Evolutionary conservation across 768 basidiomycete genomes (phyloP), one percentile per base, ranked within the genome.

Genomic region (Boletus edulis): DNA sequence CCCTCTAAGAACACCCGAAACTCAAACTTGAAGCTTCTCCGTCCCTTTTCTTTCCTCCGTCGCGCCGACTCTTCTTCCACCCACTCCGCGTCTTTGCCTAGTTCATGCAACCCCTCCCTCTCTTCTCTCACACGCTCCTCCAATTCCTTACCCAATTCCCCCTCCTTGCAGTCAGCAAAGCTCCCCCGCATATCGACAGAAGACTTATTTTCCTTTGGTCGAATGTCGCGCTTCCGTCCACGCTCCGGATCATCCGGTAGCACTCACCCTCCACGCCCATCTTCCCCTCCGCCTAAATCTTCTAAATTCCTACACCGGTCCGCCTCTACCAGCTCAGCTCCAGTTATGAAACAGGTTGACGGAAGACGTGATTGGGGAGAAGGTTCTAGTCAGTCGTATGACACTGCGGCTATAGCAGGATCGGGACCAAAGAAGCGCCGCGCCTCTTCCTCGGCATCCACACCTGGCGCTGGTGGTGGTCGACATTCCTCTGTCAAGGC

Each of bases 391-490:
- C 50, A 43, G 3, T 38, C 41, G 0, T 42, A 15, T 10, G 22
- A 42, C 39, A 9, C 39, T 14, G 6, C 43, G 5, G 24, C 44
- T 12, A 22, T 47, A 15, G 35, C 41, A 1, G 50, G 40, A 20
- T 59, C 64, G 0, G 45, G 57, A 6, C 0, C 35, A 15, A 69
- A 39, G 52, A 56, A 49, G 40, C 67, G 61, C 37, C 68, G 62
- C 1, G 38, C 56, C 12, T 62, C 67, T n/a, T 68, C 68, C 14
- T 68, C 70, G 1, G 50, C 51, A 18, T 24, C 12, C 2, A 46
- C 55, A 11, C 62, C 54, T 20, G 69, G 69, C 14, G 61, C 70
- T 35, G 69, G 68, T 0, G 69, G 69, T 22, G 70, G 69, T n/a
- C 59, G 70, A n/a, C 69, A 70, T 49, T 5, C 61, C 7, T 52